Evolutionary conservation across 1,284 basidiomycete genomes (phyloP), one percentile per base, ranked within the genome.

Genomic region (Sporisorium scitamineum): DNA sequence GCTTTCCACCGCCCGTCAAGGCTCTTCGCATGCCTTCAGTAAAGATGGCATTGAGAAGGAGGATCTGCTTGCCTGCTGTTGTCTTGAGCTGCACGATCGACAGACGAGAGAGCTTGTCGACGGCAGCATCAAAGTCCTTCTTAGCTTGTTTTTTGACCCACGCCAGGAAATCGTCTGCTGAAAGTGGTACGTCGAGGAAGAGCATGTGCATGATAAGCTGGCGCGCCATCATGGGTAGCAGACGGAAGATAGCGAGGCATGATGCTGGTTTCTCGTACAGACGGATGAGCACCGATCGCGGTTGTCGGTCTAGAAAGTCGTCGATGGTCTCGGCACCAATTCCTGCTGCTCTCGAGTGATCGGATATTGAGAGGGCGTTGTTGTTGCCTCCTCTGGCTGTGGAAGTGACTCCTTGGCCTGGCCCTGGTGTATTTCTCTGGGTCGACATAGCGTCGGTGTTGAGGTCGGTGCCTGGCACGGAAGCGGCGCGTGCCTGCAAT

Each of bases 181-280:
- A 87, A 47, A 97, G 90, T 0, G 92, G 88, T 16, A 90, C 89
- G 80, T 97, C 94, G 8, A 96, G 89, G 94, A 97, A 99, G 10
- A 99, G 88, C 57, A 95, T 85, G 84, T 93, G 94, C 89, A 97
- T 92, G 47, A 97, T 90, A 32, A 98, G 89, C 85, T 98, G 95
- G 42, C 94, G 89, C 77, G 95, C 94, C 37, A 97, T 86, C 24
- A 94, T 91, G 3, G 91, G 92, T 24, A 99, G 87, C 22, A 98
- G 88, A 54, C 95, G 91, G 85, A 97, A 95, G 85, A 99, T 91
- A 47, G 94, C 94, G 34, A 99, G 90, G 87, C 95, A 97, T 85
- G 93, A 92, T 2, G 94, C 95, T 22, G 96, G 95, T 20, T 91
- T 90, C 80, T 92, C 90, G 85, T 97, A 99, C 53, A 98, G 88